phyloP scores from a whole-genome alignment of 1,284 basidiomycete genomes.

The Cryptococcus hybrid region DNA sequence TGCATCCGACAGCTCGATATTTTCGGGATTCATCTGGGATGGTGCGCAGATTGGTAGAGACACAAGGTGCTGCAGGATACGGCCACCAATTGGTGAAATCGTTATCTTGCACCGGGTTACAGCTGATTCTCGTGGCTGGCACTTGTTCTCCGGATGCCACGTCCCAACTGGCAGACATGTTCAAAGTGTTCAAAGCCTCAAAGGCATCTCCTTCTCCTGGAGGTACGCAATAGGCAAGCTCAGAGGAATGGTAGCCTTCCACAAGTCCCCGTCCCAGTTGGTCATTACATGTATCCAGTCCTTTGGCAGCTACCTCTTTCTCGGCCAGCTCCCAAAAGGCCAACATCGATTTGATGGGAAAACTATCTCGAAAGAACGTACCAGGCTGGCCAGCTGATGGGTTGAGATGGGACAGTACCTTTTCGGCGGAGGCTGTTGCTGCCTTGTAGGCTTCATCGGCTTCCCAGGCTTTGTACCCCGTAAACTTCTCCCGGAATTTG shows the following conservation, averaged over 20 bases:
- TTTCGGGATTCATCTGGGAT: conserved; percentile 12
- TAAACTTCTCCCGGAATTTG: conserved; percentile 2
- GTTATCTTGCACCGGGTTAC: conserved; percentile 29
- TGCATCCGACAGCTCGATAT: conserved; percentile 23
- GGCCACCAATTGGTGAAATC: conserved; percentile 41
- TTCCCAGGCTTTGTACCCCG: not conserved
- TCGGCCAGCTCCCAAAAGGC: conserved; percentile 39
- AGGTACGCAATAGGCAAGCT: conserved; percentile 25
- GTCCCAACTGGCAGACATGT: not conserved
- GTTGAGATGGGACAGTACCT: conserved; percentile 14
- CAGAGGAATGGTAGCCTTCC: conserved; percentile 22
- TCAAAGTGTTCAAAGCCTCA: not conserved
- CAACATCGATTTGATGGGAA: conserved; percentile 31
- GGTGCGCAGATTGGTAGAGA: conserved; percentile 28
- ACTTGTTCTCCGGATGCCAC: not conserved
- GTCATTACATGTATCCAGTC: conserved; percentile 36
- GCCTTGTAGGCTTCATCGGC: not conserved
- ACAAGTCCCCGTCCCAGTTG: conserved; percentile 32
- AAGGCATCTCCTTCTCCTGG: not conserved
- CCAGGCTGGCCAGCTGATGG: conserved; percentile 25
- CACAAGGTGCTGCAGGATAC: conserved; percentile 36
- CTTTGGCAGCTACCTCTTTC: conserved; percentile 28
- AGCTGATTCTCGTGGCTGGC: conserved; percentile 21
- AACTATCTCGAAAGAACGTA: conserved; percentile 33
- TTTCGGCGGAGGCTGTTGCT: conserved; percentile 3